Evolutionary conservation across 192 early-diverging fungal species (phyloP), one percentile per base, ranked within the genome.

Genomic region (Coemansia sp.): DNA sequence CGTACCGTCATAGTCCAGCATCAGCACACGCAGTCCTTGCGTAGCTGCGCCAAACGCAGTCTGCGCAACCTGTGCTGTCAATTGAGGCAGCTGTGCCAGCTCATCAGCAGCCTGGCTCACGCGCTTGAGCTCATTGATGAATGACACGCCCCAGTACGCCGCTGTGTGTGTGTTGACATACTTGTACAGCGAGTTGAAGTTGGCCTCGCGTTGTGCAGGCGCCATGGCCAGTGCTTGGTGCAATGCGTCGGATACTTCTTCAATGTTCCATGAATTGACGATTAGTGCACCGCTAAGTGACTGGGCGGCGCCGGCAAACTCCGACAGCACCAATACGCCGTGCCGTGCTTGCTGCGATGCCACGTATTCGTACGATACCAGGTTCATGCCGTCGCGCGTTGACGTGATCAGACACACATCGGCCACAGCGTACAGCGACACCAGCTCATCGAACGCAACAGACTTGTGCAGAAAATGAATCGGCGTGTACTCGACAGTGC

Each of bases 231-330:
- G 90, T 4, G 98, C 98, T 43, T 92, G 90, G 70, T 91, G 74
- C 67, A 97, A 89, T 4, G 90, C 95, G 38, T 88, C 85, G 2
- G 96, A 84, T 10, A 99, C 83, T 58, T 98, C 97, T 59, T 94
- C 95, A 0, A 92, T 99, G 78, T 97, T 97, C 98, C 98, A 99
- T 27, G 98, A 95, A 79, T 99, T 99, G 60, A 98, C 92, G 72
- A 98, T 94, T 24, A 98, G 86, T 2, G 98, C 92, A 14, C 94
- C 97, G 75, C 97, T 96, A 41, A 98, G 81, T 29, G 92, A 95
- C 82, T 99, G 98, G 7, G 97, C 98, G 17, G 96, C 97, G 32
- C 98, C 98, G 9, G 97, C 94, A 86, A 99, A 99, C 75, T 99
- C 98, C 27, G 88, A 90, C 25, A 99, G 85, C 47, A 99, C 91